These are phyloP conservation scores for Iodosphaeria phyllophila DNA, from an alignment of 2,329 filamentous ascomycete species.

Conservation along the genomic window DNA sequence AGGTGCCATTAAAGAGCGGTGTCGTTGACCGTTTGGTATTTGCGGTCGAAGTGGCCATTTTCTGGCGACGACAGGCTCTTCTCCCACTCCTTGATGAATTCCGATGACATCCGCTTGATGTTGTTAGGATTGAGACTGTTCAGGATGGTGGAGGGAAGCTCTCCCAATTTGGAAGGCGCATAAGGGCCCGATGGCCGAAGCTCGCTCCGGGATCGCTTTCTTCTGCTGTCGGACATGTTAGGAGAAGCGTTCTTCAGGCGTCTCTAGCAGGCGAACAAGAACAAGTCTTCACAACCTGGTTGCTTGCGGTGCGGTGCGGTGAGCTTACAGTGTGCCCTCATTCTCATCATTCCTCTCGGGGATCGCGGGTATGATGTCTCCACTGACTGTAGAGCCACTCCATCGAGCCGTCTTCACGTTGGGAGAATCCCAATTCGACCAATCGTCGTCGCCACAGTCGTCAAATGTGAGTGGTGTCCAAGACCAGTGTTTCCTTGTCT, in stretches of 20 bases:
- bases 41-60: conserved; percentile 7
- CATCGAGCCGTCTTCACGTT: conserved; percentile 36
- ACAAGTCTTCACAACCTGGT: conserved; percentile 1
- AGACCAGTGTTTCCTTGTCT: conserved; percentile 34
- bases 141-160: conserved; percentile 50
- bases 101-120: conserved; percentile 65
- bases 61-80: conserved; percentile 43
- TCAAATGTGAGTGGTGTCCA: conserved; percentile 40
- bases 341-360: conserved; percentile 28
- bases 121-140: conserved; percentile 57
- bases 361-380: conserved; percentile 24
- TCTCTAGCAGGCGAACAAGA: conserved; percentile 8
- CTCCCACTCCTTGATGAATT: conserved; percentile 84
- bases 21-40: conserved; percentile 3
- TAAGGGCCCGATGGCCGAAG: conserved; percentile 9
- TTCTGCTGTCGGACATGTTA: conserved; percentile 13
- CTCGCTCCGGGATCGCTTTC: conserved; percentile 11
- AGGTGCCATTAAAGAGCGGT: no score
- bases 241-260: conserved; percentile 2
- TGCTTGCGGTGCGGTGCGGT: conserved; percentile 4
- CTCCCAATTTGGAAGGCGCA: conserved; percentile 26
- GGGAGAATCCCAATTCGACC: conserved; percentile 45
- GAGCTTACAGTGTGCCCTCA: conserved; percentile 27
- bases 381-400: conserved; percentile 40
- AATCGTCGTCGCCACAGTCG: conserved; percentile 40